Base-by-base conservation (phyloP, 2,329 filamentous ascomycete genomes). In the Fusarium succisae region DNA sequence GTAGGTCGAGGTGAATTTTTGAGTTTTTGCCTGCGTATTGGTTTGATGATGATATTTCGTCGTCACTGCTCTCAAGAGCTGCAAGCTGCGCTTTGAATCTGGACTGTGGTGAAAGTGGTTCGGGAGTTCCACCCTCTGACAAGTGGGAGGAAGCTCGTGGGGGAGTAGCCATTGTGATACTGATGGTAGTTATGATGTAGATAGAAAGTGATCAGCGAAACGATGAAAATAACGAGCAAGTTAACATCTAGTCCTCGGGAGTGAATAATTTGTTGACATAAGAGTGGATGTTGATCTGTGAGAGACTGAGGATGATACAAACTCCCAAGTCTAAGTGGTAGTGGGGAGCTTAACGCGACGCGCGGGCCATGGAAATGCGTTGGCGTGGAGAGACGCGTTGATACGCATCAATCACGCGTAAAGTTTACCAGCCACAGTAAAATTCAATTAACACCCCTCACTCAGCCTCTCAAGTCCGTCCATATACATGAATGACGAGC, bases 61-160 rank as follows among this genome's bases (percentile, higher is more conserved):
- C 88, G 17, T 87, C 87, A 68, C 86, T 86, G 67, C 81, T 84
- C 47, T 87, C 86, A 17, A 90, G 80, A 2, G 83, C 81, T 35
- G 86, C 89, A 32, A 91, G 78, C 58, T 90, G 80, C 26, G 88
- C 87, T 73, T 82, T 84, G 56, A 91, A 84, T 74, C 90, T 91
- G 26, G 89, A 87, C 45, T 82, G 83, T 11, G 89, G 89, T 17
- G 89, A 82, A 56, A 87, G 83, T 48, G 82, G 85, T 64, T 85
- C 82, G 51, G 86, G 83, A 45, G 81, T 82, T 54, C 83, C 84
- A 69, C 80, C 83, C 74, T 82, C 80, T 59, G 81, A 84, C 32
- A 80, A 80, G 45, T 85, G 85, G 48, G 87, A 86, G n/a, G 85
- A 81, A 60, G 85, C 82, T 77, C 83, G 81, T 68, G 87, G 86